Evolutionary conservation across 169 alveolate species (phyloP).

Genomic region (Plasmodium coatneyi): DNA sequence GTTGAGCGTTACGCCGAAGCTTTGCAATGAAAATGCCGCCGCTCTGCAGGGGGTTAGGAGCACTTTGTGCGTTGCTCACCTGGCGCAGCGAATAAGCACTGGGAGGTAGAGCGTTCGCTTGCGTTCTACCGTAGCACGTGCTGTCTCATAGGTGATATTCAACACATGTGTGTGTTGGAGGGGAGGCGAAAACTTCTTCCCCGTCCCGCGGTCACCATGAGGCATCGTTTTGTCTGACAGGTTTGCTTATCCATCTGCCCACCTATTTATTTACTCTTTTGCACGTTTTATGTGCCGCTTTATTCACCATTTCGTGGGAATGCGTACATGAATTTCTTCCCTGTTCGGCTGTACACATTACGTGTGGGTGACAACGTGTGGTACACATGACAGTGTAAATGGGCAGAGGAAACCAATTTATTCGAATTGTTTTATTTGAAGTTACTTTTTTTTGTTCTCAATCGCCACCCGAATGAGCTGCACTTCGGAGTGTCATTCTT

Average conservation of each 20-base stretch:
- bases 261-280: conserved; percentile 5
- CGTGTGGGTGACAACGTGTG: neutral
- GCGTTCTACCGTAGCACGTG: neutral
- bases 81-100: conserved; percentile 9
- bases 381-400: neutral
- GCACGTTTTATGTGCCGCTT: neutral
- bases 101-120: neutral
- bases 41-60: conserved; percentile 38
- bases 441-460: neutral
- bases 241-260: neutral
- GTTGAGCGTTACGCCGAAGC: neutral
- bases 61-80: conserved; percentile 14
- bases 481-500: neutral
- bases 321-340: neutral
- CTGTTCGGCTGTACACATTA: neutral
- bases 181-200: neutral
- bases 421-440: neutral
- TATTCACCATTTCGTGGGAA: neutral
- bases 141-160: neutral
- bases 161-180: neutral
- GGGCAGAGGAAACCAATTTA: neutral
- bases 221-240: neutral
- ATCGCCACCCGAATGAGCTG: neutral
- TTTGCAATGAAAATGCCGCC: conserved; percentile 6
- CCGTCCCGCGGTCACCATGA: neutral